phyloP scores from a whole-genome alignment of 2,329 filamentous ascomycete genomes.

The Diaporthe caulivora region DNA sequence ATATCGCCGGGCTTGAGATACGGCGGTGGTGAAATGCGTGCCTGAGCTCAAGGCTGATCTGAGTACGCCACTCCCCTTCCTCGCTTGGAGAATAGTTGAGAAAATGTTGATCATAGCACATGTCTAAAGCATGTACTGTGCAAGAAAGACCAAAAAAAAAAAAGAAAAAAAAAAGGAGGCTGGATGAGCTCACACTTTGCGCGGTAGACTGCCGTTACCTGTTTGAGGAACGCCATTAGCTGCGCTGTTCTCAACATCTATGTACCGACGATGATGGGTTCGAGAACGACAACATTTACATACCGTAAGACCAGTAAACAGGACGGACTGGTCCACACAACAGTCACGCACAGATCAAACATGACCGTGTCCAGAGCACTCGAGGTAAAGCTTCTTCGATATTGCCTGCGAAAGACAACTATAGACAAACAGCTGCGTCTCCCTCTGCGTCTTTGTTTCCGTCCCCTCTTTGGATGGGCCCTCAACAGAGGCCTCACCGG shows the following conservation, averaged over 20 bases:
- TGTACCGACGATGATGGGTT: background rate
- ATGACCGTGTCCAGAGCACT: background rate
- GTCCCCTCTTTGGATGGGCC: background rate
- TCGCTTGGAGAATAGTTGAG: background rate
- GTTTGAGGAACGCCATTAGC: background rate
- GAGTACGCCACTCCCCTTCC: background rate
- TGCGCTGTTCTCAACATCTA: background rate
- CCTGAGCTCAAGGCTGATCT: background rate
- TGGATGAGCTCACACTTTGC: background rate
- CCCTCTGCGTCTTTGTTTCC: background rate
- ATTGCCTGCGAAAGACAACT: conserved; percentile 39
- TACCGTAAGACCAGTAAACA: background rate
- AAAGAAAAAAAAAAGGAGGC: background rate
- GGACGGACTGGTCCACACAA: background rate
- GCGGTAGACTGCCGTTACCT: background rate
- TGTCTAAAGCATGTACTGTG: background rate
- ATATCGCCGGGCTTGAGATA: background rate
- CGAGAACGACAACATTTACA: background rate
- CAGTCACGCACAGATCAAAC: background rate
- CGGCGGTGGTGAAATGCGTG: background rate
- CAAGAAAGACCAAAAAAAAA: no score
- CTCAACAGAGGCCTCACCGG: background rate
- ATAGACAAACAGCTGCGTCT: conserved; percentile 38
- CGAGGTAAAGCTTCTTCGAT: conserved; percentile 35
- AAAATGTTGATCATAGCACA: background rate